Conservation (phyloP, 768 basidiomycete species). For the Lyophyllum shimeji region DNA sequence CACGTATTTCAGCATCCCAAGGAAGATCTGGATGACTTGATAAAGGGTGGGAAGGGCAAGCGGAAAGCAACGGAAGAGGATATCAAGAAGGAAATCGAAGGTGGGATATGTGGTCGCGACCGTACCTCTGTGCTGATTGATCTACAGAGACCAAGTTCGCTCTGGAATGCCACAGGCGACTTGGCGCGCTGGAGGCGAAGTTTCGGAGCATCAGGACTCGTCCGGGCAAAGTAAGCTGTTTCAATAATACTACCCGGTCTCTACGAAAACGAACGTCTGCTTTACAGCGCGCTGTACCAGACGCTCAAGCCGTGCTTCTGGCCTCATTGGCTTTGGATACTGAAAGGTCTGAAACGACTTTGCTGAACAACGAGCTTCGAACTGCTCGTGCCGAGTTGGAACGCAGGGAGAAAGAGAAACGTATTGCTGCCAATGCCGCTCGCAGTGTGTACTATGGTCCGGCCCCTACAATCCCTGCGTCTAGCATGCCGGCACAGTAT, state of each 20-base stretch:
- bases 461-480: constrained; percentile 25
- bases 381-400: constrained; percentile 65
- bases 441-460: constrained; percentile 42
- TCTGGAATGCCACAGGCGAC: constrained; percentile 61
- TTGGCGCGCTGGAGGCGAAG: constrained; percentile 52
- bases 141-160: constrained; percentile 68
- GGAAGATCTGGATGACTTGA: constrained; percentile 51
- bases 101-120: constrained; percentile 24
- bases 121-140: constrained; percentile 4
- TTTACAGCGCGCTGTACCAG: constrained; percentile 56
- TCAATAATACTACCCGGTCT: not conserved
- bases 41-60: constrained; percentile 55
- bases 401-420: constrained; percentile 68
- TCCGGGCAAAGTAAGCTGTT: constrained; percentile 52
- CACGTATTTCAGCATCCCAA: constrained; percentile 77
- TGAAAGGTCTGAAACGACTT: constrained; percentile 62
- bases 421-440: constrained; percentile 41
- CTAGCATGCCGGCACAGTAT: constrained; percentile 48
- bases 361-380: constrained; percentile 59
- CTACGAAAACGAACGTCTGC: not conserved
- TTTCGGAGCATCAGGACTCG: constrained; percentile 55
- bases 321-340: constrained; percentile 64
- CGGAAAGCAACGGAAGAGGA: constrained; percentile 50
- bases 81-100: constrained; percentile 50
- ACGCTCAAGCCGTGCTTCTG: constrained; percentile 63